These are phyloP conservation scores for Neophaeococcomyces aloes DNA, from an alignment of 2,329 filamentous ascomycete genomes.

Conservation along the genomic window DNA sequence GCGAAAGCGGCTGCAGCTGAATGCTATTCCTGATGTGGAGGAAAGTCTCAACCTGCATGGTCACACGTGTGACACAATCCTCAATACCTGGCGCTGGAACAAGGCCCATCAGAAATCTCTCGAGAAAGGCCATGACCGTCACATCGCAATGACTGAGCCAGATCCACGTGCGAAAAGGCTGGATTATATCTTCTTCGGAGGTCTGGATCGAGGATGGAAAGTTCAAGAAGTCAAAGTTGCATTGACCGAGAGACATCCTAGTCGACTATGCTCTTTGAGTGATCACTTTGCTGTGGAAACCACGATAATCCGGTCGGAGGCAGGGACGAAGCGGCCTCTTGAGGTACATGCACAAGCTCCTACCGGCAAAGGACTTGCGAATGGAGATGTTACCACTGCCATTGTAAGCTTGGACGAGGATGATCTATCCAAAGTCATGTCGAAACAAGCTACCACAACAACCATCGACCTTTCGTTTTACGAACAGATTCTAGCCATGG, in stretches of 20 bases:
- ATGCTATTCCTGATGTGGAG: constrained; percentile 55
- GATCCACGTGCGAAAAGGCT: constrained; percentile 75
- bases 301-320: constrained; percentile 48
- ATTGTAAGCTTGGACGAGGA: constrained; percentile 14
- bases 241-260: constrained; percentile 72
- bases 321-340: constrained; percentile 5
- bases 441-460: constrained; percentile 17
- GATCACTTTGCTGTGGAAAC: constrained; percentile 91
- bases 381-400: constrained; percentile 1
- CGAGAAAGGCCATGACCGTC: constrained; percentile 52
- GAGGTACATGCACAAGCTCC: neutral
- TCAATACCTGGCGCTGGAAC: constrained; percentile 92
- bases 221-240: constrained; percentile 62
- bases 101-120: constrained; percentile 58
- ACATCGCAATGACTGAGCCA: constrained; percentile 52
- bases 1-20: constrained; percentile 37
- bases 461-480: constrained; percentile 45
- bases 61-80: constrained; percentile 70
- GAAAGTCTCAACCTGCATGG: constrained; percentile 75
- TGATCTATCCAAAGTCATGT: constrained; percentile 14
- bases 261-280: constrained; percentile 72
- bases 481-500: constrained; percentile 62
- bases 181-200: constrained; percentile 78
- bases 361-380: neutral
- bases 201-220: constrained; percentile 44